phyloP scores from a whole-genome alignment of 371 early-diverging fungal species.

The Haplosporangium sp. region DNA sequence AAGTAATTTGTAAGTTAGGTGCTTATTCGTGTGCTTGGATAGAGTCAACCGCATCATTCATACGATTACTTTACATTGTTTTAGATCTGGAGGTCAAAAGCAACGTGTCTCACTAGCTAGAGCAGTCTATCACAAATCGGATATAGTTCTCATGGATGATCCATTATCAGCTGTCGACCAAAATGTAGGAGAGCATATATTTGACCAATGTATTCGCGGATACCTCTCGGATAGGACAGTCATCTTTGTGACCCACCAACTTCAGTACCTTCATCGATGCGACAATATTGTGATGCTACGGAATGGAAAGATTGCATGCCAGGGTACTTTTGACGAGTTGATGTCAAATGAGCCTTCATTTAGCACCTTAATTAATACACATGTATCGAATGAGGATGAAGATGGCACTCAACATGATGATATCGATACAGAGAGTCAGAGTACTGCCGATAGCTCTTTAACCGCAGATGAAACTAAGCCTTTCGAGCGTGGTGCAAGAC shows the following conservation, averaged over 20 bases:
- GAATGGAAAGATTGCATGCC: conserved; percentile 56
- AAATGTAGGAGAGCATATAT: conserved; percentile 57
- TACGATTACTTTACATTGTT: not conserved
- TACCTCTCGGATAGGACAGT: conserved; percentile 63
- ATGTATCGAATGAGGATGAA: conserved; percentile 60
- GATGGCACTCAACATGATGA: conserved; percentile 3
- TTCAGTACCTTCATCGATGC: conserved; percentile 62
- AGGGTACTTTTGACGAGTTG: conserved; percentile 34
- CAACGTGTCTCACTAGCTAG: conserved; percentile 71
- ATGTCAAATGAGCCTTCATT: conserved; percentile 56
- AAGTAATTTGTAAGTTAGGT: conserved; percentile 60
- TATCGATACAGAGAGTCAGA: not conserved
- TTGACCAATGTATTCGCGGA: conserved; percentile 66
- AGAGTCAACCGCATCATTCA: not conserved
- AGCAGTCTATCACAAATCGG: conserved; percentile 66
- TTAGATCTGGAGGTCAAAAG: conserved; percentile 67
- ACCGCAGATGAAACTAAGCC: not conserved
- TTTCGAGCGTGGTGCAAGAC: not conserved
- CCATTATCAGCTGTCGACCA: conserved; percentile 80
- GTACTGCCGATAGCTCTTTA: conserved; percentile 4
- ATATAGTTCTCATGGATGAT: conserved; percentile 75
- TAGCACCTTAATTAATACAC: conserved; percentile 34
- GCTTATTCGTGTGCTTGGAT: not conserved
- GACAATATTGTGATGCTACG: conserved; percentile 63
- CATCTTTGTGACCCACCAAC: conserved; percentile 62